Conservation (phyloP, 2,329 filamentous ascomycete species). For the Didymosphaeria variabile region DNA sequence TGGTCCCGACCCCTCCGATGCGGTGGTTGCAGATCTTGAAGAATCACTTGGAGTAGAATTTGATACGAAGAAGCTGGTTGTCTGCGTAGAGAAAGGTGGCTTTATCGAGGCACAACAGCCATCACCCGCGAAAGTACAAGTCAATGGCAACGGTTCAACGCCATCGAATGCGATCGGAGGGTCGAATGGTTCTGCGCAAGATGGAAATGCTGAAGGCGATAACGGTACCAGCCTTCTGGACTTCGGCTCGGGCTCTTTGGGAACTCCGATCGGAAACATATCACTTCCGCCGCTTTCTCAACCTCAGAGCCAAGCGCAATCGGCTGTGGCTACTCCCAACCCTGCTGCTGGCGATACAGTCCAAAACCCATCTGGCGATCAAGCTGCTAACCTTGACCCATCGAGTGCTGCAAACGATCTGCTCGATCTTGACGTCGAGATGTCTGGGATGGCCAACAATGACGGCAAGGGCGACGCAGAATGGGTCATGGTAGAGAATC, state of each 20-base stretch:
- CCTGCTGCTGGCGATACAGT: slow-evolving; percentile 34
- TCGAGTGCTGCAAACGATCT: slow-evolving; percentile 41
- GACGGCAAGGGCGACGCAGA: slow-evolving; percentile 44
- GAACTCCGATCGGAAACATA: slow-evolving; percentile 69
- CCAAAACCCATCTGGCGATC: slow-evolving; percentile 35
- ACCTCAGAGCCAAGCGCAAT: slow-evolving; percentile 66
- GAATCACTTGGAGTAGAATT: slow-evolving; percentile 73
- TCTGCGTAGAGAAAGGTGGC: slow-evolving; percentile 80
- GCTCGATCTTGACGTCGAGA: slow-evolving; percentile 59
- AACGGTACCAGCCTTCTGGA: slow-evolving; percentile 70
- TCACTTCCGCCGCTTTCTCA: slow-evolving; percentile 64
- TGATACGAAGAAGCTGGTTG: slow-evolving; percentile 69
- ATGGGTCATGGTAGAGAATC: slow-evolving; percentile 48
- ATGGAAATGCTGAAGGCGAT: slow-evolving; percentile 44
- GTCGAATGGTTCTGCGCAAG: slow-evolving; percentile 41
- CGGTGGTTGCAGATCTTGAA: slow-evolving; percentile 80
- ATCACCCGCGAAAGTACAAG: slow-evolving; percentile 36
- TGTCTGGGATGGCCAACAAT: slow-evolving; percentile 64
- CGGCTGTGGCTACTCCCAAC: slow-evolving; percentile 65
- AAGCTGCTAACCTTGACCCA: slow-evolving; percentile 35
- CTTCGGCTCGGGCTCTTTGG: slow-evolving; percentile 70
- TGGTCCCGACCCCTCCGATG: slow-evolving; percentile 65
- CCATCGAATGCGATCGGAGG: slow-evolving; percentile 43
- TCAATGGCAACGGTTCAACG: slow-evolving; percentile 40
- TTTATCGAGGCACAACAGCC: slow-evolving; percentile 65